These are phyloP conservation scores for Plasmodium gonderi DNA, from an alignment of 169 alveolate species.

Conservation along the genomic window DNA sequence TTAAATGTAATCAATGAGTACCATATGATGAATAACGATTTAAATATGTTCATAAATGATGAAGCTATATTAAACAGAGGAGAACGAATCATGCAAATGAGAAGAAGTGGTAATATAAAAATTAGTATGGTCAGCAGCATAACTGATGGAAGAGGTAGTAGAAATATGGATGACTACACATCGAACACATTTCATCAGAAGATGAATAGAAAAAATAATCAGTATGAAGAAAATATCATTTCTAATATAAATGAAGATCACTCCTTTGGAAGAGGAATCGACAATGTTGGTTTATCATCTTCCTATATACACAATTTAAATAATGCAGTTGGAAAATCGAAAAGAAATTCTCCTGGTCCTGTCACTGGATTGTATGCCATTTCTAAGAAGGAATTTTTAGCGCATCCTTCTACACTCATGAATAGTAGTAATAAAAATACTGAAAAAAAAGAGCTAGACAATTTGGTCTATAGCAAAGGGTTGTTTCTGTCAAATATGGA, in stretches of 20 bases:
- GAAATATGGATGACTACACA: not conserved
- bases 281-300: not conserved
- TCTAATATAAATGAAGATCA: not conserved
- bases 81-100: conserved; percentile 28
- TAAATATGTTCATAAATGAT: not conserved
- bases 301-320: not conserved
- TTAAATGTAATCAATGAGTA: conserved; percentile 75
- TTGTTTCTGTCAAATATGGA: not conserved
- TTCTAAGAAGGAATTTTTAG: not conserved
- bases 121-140: not conserved
- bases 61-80: conserved; percentile 19
- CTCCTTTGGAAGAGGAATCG: not conserved
- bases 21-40: not conserved
- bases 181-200: not conserved
- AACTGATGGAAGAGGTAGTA: not conserved
- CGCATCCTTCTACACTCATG: too few relatives aligned
- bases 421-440: too few relatives aligned
- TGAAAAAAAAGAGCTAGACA: too few relatives aligned
- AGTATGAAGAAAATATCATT: not conserved
- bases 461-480: not conserved
- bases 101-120: conserved; percentile 22
- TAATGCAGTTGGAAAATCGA: not conserved
- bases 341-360: not conserved
- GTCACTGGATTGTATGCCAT: not conserved
- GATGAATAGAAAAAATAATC: not conserved